Percentiles rank a stretch among this genome's conserved stretches.
These are phyloP conservation scores for Cyathus striatus DNA, from an alignment of 768 basidiomycete species.

Conservation along the genomic window DNA sequence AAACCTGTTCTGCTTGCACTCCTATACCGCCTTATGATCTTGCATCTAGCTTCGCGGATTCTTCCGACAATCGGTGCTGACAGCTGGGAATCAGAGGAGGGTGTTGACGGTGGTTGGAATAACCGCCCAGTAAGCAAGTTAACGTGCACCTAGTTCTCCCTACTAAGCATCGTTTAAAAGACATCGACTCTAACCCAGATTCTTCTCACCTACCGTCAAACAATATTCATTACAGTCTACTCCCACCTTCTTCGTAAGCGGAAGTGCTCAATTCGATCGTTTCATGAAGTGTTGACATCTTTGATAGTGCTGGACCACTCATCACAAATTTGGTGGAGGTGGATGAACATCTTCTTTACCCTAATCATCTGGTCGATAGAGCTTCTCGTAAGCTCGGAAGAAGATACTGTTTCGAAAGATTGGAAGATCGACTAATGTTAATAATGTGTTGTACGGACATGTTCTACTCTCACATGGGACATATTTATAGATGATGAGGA, in stretches of 20 bases:
- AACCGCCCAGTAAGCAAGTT: constrained; percentile 58
- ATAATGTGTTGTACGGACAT: not conserved
- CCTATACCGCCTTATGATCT: constrained; percentile 72
- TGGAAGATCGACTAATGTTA: constrained; percentile 71
- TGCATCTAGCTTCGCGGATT: constrained; percentile 79
- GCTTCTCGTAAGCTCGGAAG: constrained; percentile 72
- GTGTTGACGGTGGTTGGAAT: constrained; percentile 61
- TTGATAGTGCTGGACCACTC: constrained; percentile 75
- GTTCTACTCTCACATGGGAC: not conserved
- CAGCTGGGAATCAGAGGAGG: constrained; percentile 68
- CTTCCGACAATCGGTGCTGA: constrained; percentile 82
- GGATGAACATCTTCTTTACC: constrained; percentile 88
- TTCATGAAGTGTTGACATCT: constrained; percentile 1
- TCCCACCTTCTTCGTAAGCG: constrained; percentile 77
- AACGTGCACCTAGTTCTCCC: not conserved
- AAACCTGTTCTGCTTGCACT: constrained; percentile 80
- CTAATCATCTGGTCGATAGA: constrained; percentile 81
- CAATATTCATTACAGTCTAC: constrained; percentile 83
- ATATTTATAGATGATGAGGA: not conserved
- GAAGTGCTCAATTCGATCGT: constrained; percentile 1
- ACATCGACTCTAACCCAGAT: constrained; percentile 73
- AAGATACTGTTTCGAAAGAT: constrained; percentile 56
- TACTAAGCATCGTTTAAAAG: constrained; percentile 26
- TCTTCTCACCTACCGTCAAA: constrained; percentile 77
- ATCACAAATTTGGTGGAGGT: constrained; percentile 92